A percentile compares a stretch with the other conserved stretches of the same genome.
phyloP scores from a whole-genome alignment of 176 grass and related monocot genomes.

The Ananas comosus region DNA sequence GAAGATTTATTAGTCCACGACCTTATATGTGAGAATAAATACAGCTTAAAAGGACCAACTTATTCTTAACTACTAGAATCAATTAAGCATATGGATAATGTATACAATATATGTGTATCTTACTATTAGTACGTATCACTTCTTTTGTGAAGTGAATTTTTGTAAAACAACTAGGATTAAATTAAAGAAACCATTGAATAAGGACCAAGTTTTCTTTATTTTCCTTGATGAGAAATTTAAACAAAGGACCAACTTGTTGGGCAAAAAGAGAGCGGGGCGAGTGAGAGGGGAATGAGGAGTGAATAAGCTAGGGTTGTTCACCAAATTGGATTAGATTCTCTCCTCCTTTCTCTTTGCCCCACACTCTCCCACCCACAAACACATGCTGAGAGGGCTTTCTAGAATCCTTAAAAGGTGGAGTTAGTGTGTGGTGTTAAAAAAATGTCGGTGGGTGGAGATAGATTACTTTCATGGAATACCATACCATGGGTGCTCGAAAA shows the following conservation, averaged over 20 bases:
- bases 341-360: background rate
- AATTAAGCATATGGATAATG: too few species aligned
- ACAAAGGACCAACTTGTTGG: background rate
- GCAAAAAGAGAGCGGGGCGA: background rate
- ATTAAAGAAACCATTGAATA: background rate
- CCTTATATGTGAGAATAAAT: too few species aligned
- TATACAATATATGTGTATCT: too few species aligned
- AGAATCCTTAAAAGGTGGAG: background rate
- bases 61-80: too few species aligned
- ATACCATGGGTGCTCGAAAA: too few species aligned
- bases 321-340: background rate
- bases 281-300: background rate
- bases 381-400: background rate
- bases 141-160: too few species aligned
- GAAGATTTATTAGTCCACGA: too few species aligned
- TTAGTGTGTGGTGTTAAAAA: background rate
- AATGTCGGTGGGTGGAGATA: background rate
- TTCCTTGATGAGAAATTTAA: background rate
- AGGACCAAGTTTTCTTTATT: background rate
- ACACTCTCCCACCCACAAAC: background rate
- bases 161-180: background rate
- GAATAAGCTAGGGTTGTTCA: slow-evolving; percentile 1
- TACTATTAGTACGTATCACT: too few species aligned
- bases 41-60: too few species aligned
- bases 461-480: background rate